phyloP scores from a whole-genome alignment of 106 monocot genomes.

The Apostasia ramifera region DNA sequence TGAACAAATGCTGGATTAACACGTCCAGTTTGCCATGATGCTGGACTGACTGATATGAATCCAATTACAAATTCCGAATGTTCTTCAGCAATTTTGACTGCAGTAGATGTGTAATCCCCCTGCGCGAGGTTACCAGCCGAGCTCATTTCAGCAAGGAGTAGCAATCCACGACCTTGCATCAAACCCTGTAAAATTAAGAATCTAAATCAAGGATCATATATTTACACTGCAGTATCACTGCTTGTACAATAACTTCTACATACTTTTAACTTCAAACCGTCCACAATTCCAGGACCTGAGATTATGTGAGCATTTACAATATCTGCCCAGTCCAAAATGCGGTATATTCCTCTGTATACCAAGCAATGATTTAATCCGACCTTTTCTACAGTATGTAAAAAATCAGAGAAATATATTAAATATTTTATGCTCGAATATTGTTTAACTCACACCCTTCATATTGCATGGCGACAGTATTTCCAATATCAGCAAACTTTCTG shows the following conservation, averaged over 20 bases:
- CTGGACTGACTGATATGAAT: constrained; percentile 95
- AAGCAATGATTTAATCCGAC: too few species aligned
- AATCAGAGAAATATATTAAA: too few species aligned
- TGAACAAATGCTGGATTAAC: constrained; percentile 75
- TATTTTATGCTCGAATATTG: too few species aligned
- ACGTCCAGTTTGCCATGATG: constrained; percentile 65
- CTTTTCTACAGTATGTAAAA: too few species aligned
- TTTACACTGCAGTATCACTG: too few species aligned
- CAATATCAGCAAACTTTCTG: constrained; percentile 97
- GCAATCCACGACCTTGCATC: constrained; percentile 59
- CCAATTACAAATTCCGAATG: constrained; percentile 98
- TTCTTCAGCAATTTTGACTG: constrained; percentile 88
- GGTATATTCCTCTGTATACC: constrained; percentile 73
- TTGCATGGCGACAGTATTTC: constrained; percentile 98
- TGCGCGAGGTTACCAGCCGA: constrained; percentile 88
- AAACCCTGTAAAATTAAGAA: constrained; percentile 46
- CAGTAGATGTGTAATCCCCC: constrained; percentile 93
- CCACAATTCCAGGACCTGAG: constrained; percentile 95
- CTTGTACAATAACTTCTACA: neutral
- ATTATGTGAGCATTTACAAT: constrained; percentile 97
- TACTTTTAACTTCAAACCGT: constrained; percentile 95
- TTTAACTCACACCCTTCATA: constrained; percentile 77
- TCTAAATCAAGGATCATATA: too few species aligned
- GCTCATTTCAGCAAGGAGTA: constrained; percentile 97
- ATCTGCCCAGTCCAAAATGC: constrained; percentile 97